Evolutionary conservation across 352 stramenopile species (phyloP).

Genomic region (Plasmopara halstedii): DNA sequence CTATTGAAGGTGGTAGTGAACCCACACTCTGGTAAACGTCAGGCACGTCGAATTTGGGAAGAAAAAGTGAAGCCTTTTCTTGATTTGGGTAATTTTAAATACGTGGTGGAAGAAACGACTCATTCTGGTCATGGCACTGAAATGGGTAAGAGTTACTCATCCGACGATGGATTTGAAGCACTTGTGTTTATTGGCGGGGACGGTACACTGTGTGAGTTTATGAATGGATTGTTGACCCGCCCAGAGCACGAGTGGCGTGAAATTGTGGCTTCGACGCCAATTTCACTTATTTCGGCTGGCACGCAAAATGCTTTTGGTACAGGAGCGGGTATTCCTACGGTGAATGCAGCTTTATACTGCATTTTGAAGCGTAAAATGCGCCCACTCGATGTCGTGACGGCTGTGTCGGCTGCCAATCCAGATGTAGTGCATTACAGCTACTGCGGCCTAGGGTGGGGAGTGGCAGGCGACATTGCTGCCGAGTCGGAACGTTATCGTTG

Average conservation of each 20-base stretch:
- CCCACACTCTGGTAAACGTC: constrained; percentile 65
- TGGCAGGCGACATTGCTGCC: constrained; percentile 63
- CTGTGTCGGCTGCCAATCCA: constrained; percentile 41
- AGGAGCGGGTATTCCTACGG: constrained; percentile 60
- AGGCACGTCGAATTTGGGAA: constrained; percentile 56
- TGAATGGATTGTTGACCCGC: constrained; percentile 66
- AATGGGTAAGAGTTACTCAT: constrained; percentile 66
- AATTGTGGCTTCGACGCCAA: constrained; percentile 69
- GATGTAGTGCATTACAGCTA: constrained; percentile 76
- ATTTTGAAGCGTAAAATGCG: constrained; percentile 82
- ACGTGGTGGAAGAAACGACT: constrained; percentile 66
- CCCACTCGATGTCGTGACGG: constrained; percentile 70
- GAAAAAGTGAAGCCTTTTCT: constrained; percentile 74
- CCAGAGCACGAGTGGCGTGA: constrained; percentile 76
- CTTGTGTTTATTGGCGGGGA: constrained; percentile 75
- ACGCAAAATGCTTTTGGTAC: constrained; percentile 79
- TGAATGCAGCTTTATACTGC: constrained; percentile 64
- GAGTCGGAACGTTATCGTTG: constrained; percentile 77
- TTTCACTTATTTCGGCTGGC: constrained; percentile 73
- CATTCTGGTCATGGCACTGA: constrained; percentile 64
- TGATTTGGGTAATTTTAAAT: constrained; percentile 68
- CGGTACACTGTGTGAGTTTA: constrained; percentile 74
- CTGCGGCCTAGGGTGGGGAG: constrained; percentile 71
- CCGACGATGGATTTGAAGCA: constrained; percentile 69
- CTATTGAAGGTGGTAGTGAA: constrained; percentile 79